A percentile compares a stretch with the other conserved stretches of the same genome.
These are phyloP conservation scores for Coniochaeta prunicola DNA, from an alignment of 2,329 filamentous ascomycete genomes.

Conservation along the genomic window DNA sequence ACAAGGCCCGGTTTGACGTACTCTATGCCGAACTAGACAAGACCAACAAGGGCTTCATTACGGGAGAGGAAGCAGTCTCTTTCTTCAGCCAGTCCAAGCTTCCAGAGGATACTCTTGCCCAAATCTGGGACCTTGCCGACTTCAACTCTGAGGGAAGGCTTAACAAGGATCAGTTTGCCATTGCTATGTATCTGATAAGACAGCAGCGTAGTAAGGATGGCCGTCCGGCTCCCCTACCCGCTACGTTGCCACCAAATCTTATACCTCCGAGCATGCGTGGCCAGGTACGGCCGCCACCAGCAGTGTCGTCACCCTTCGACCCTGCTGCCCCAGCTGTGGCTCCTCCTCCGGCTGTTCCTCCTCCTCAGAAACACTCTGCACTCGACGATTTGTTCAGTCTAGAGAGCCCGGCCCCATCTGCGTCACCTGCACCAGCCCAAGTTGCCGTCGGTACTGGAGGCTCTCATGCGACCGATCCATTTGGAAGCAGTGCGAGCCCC, in stretches of 20 bases:
- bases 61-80: conserved; percentile 85
- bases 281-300: conserved; percentile 40
- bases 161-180: conserved; percentile 85
- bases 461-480: conserved; percentile 59
- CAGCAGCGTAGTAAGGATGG: conserved; percentile 74
- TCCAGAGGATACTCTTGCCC: conserved; percentile 79
- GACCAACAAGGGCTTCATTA: conserved; percentile 72
- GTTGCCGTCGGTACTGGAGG: conserved; percentile 65
- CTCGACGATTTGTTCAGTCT: conserved; percentile 92
- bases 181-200: conserved; percentile 94
- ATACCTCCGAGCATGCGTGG: conserved; percentile 80
- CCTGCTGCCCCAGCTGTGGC: conserved; percentile 27
- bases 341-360: conserved; percentile 13
- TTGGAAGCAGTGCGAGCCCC: conserved; percentile 42
- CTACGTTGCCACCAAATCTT: conserved; percentile 70
- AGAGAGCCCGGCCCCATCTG: conserved; percentile 54
- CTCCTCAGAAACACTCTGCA: conserved; percentile 51
- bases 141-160: conserved; percentile 85
- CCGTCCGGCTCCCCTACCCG: conserved; percentile 55
- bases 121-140: conserved; percentile 96
- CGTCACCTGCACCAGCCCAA: conserved; percentile 50
- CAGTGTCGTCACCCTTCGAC: conserved; percentile 49
- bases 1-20: conserved; percentile 82
- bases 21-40: conserved; percentile 83
- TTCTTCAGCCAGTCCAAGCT: conserved; percentile 93